Conservation (phyloP, 2,329 filamentous ascomycete species). For the Knufia petricola region DNA sequence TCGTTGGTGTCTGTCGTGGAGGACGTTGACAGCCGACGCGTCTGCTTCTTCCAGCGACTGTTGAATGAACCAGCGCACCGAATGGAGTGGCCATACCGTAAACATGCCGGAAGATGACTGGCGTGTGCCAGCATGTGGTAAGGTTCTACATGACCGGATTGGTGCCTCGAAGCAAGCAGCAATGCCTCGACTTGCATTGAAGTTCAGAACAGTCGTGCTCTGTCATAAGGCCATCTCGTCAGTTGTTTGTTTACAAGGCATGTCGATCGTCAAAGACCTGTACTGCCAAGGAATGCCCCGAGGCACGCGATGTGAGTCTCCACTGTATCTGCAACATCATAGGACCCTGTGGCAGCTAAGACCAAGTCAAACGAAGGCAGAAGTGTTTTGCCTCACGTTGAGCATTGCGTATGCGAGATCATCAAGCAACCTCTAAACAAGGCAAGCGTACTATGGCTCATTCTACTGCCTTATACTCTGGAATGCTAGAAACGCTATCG, state of each 20-base stretch:
- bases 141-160: not conserved
- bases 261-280: not conserved
- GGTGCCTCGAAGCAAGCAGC: not conserved
- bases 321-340: too few species aligned
- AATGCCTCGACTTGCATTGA: conserved; percentile 5
- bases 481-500: not conserved
- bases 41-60: not conserved
- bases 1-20: not conserved
- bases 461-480: too few species aligned
- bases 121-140: not conserved
- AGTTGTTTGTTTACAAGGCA: not conserved
- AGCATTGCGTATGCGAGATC: not conserved
- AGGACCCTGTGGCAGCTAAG: too few species aligned
- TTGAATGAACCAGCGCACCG: not conserved
- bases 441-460: too few species aligned
- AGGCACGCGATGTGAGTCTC: too few species aligned
- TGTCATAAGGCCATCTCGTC: not conserved
- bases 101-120: not conserved
- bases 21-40: not conserved
- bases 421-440: not conserved
- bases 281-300: too few species aligned
- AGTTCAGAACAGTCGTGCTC: not conserved
- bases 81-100: not conserved
- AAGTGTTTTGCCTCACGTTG: not conserved
- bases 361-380: too few species aligned